These are phyloP conservation scores for Candida boidinii DNA, from an alignment of 805 yeast species.

Conservation along the genomic window DNA sequence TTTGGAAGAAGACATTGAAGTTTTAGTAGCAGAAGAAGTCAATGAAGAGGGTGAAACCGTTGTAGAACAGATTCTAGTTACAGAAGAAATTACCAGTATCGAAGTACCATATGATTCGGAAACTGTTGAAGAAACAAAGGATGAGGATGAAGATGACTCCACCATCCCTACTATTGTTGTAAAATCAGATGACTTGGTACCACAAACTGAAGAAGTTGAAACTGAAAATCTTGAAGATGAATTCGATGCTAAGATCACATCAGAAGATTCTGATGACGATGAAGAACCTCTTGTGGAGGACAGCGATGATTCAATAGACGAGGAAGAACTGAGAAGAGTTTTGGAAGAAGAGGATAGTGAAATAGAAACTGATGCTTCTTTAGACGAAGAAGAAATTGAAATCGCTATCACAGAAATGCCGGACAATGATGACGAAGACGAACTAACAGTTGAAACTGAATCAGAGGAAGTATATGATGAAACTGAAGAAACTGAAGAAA, in stretches of 20 bases:
- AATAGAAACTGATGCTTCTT: constrained; percentile 4
- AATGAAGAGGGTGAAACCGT: too few species aligned
- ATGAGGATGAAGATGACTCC: background rate
- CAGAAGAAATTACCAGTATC: background rate
- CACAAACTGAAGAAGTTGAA: background rate
- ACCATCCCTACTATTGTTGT: background rate
- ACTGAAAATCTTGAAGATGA: constrained; percentile 5
- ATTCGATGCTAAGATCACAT: constrained; percentile 7
- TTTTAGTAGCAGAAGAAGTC: too few species aligned
- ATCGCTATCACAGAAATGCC: constrained; percentile 4
- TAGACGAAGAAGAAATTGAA: too few species aligned
- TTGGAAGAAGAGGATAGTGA: constrained; percentile 7
- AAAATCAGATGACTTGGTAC: background rate
- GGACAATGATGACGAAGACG: constrained; percentile 1
- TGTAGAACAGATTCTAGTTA: background rate
- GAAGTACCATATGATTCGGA: constrained; percentile 4
- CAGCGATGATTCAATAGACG: background rate
- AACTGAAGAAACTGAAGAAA: background rate
- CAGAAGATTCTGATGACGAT: background rate
- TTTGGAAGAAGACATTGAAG: too few species aligned
- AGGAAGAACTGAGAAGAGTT: constrained; percentile 1
- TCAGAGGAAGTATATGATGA: too few species aligned
- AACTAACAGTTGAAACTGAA: too few species aligned
- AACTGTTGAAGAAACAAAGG: background rate
- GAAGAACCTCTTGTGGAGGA: too few species aligned